Base-by-base conservation (phyloP, 208 protist species). In the Trypanosoma lewisi region DNA sequence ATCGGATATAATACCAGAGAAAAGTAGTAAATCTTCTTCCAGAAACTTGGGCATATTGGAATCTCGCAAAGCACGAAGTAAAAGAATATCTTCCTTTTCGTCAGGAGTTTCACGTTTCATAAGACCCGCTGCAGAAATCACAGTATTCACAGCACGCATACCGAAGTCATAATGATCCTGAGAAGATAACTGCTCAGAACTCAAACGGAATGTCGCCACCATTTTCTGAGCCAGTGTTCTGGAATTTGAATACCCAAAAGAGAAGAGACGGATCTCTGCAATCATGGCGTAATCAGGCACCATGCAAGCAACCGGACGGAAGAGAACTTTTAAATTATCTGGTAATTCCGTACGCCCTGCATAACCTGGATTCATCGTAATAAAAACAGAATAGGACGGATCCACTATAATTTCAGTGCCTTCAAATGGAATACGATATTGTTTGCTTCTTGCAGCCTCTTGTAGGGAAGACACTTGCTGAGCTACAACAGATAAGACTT, bases 91-190 rank as follows among this genome's bases (percentile, higher is more conserved):
- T 78, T 99, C 97, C 6, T 85, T 68, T 62, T 95, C 81, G 31
- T 98, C 75, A 6, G 96, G 96, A 67, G 93, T 45, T 65, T 96
- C 94, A n/a, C 91, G 86, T 78, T 98, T 98, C 77, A 98, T 93
- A 33, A 97, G 72, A 25, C 97, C 98, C 7, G 97, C 98, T 21
- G 95, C 94, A 9, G 89, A 96, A 61, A 99, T 99, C 58, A 99
- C 97, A 1, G 97, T 98, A 82, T 99, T 99, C 41, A 99, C 97
- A 52, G 97, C 97, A 41, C 98, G 89, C 98, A 99, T 99, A 58
- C 97, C 98, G 71, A 99, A 99, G 74, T 99, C 98, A 76, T 99
- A 99, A 86, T 99, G 97, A 55, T 98, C 93, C 81, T 99, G 98
- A 28, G 89, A 94, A 51, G 92, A 98, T 14, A 99, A 85, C 82